Evolutionary conservation across 345 rosid genomes (phyloP), one percentile per base, ranked within the genome.

Genomic region (Brassica incana): DNA sequence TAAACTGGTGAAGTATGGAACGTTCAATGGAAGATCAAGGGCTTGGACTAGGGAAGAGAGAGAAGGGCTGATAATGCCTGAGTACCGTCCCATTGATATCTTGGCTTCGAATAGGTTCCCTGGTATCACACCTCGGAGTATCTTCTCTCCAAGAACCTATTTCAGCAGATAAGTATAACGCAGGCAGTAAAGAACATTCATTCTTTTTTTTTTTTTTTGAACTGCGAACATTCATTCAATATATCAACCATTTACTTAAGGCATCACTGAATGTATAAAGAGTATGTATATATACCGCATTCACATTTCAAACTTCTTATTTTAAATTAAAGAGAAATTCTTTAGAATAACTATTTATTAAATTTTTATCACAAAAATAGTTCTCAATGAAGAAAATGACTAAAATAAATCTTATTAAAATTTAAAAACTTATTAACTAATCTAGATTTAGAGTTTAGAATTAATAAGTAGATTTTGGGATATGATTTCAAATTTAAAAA

Each of bases 101-200:
- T 81, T 90, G 48, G 85, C 92, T 76, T 90, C 93, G 0, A 92
- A 91, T 1, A 82, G 88, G 73, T 73, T 80, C n/a, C 77, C 67
- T 56, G 90, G 88, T 2, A 87, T 82, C 84, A 87, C 97, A 3
- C 94, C 97, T 0, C 84, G 90, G 7, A 84, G 88, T 65, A 88
- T 93, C 73, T 87, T 93, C 80, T 91, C 94, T 0, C 82, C 90
- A 8, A 84, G 82, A 48, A 87, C 80, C 48, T 78, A 82, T 65
- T 85, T 86, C 74, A 84, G 72, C 50, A 81, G 84, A 80, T 83
- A 63, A 81, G 5, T 14, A 43, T 5, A 32, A 45, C 2, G 43
- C 45, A 77, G 8, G 14, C 29, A 72, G 48, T 25, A 48, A n/a
- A 68, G 7, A 61, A 52, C 54, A 50, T 16, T 60, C 69, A 67